Conservation (phyloP, 2,329 filamentous ascomycete genomes). For the Graphium sp. region DNA sequence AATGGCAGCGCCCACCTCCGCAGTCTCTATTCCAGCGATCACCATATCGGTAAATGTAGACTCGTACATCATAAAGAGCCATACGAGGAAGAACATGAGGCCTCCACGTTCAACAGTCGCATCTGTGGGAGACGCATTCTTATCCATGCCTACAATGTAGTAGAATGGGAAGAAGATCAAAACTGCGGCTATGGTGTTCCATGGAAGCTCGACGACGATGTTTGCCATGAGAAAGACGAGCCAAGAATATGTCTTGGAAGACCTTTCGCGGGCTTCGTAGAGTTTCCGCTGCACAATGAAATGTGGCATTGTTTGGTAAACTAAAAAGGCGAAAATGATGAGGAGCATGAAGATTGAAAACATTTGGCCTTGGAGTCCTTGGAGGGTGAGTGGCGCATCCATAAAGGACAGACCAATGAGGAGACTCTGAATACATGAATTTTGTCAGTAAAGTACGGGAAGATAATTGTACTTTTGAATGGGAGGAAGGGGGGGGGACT, state of each 20-base stretch:
- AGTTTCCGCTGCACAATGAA: slow-evolving; percentile 49
- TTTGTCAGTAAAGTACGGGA: neutral
- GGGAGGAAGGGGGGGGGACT: too few relatives aligned
- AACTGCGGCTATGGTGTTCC: slow-evolving; percentile 43
- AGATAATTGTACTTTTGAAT: neutral
- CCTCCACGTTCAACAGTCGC: slow-evolving; percentile 23
- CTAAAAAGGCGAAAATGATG: slow-evolving; percentile 44
- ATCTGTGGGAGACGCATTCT: slow-evolving; percentile 21
- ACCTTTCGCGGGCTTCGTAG: slow-evolving; percentile 50
- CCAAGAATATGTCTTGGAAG: slow-evolving; percentile 50
- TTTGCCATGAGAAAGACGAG: slow-evolving; percentile 47
- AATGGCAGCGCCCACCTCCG: slow-evolving; percentile 22
- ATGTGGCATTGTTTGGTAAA: slow-evolving; percentile 47
- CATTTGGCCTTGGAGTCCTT: slow-evolving; percentile 49
- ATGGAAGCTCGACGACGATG: slow-evolving; percentile 51
- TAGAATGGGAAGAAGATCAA: slow-evolving; percentile 49
- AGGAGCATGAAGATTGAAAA: slow-evolving; percentile 50
- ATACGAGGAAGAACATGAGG: slow-evolving; percentile 46
- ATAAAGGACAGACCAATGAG: slow-evolving; percentile 52
- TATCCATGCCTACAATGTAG: slow-evolving; percentile 45
- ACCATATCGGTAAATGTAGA: slow-evolving; percentile 48
- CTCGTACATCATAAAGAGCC: slow-evolving; percentile 45
- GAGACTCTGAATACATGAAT: slow-evolving; percentile 17
- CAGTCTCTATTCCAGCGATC: slow-evolving; percentile 43
- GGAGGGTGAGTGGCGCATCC: slow-evolving; percentile 34